Percentiles rank a stretch among this genome's conserved stretches.
Conservation (phyloP, 1,139 yeast genomes). For the Saccharomyces pastorianus region DNA sequence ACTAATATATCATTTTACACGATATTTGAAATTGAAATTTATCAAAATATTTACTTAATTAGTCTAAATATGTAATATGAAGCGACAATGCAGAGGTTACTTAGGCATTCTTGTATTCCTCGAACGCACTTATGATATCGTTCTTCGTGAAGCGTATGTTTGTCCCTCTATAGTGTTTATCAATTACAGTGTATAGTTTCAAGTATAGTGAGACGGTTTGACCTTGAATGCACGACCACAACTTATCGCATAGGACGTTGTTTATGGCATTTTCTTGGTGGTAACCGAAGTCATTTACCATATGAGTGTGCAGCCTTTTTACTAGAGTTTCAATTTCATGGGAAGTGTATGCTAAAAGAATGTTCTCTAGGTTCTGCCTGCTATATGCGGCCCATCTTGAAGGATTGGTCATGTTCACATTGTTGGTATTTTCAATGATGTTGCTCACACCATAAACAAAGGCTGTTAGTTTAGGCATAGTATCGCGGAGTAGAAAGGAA, state of each 20-base stretch:
- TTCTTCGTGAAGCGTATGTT: constrained; percentile 37
- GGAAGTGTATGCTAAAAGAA: constrained; percentile 48
- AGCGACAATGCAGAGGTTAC: background rate
- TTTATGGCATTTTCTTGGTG: constrained; percentile 27
- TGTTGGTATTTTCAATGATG: constrained; percentile 35
- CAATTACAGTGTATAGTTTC: constrained; percentile 36
- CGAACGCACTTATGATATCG: constrained; percentile 39
- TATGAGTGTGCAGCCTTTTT: constrained; percentile 46
- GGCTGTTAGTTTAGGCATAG: constrained; percentile 57
- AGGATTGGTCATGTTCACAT: constrained; percentile 35
- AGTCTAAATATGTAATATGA: background rate
- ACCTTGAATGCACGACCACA: constrained; percentile 48
- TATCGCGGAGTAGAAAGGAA: constrained; percentile 42
- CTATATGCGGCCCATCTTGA: constrained; percentile 59
- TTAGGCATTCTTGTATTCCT: constrained; percentile 19
- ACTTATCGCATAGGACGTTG: constrained; percentile 35
- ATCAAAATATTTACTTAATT: background rate
- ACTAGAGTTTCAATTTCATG: constrained; percentile 53
- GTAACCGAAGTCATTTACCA: constrained; percentile 53
- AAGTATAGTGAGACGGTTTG: constrained; percentile 40
- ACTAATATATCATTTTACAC: background rate
- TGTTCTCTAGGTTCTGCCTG: constrained; percentile 48
- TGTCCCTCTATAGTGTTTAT: constrained; percentile 38
- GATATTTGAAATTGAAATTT: background rate
- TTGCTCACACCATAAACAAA: constrained; percentile 61